phyloP scores from a whole-genome alignment of 2,329 filamentous ascomycete genomes.

The Teratosphaeria gauchensis region DNA sequence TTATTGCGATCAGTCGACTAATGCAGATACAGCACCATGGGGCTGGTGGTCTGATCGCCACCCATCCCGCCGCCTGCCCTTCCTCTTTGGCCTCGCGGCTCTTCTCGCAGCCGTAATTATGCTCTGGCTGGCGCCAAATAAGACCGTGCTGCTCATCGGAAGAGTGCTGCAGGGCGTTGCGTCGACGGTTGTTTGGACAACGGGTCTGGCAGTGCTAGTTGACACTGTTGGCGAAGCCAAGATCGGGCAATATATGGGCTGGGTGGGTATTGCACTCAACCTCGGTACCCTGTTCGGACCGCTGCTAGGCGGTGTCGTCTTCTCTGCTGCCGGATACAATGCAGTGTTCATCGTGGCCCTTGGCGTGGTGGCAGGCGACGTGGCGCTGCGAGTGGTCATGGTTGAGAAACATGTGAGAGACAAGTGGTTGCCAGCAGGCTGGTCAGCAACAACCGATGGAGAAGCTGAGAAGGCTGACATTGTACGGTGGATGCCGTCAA shows the following conservation, averaged over 20 bases:
- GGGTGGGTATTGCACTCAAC: constrained; percentile 53
- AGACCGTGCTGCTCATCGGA: constrained; percentile 51
- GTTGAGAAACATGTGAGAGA: constrained; percentile 5
- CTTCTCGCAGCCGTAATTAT: constrained; percentile 53
- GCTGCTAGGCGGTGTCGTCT: constrained; percentile 57
- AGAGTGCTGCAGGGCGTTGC: constrained; percentile 57
- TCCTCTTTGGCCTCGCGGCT: constrained; percentile 52
- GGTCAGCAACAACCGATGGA: too few species aligned
- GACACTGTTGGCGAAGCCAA: constrained; percentile 54
- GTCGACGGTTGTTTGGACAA: constrained; percentile 61
- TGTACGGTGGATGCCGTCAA: too few species aligned
- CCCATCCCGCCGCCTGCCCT: constrained; percentile 49
- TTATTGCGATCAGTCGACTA: background rate
- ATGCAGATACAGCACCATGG: constrained; percentile 21
- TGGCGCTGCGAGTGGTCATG: constrained; percentile 13
- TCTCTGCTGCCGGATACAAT: constrained; percentile 36
- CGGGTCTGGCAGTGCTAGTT: constrained; percentile 59
- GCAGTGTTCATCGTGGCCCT: constrained; percentile 13
- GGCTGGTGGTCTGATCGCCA: constrained; percentile 52
- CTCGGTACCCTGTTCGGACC: constrained; percentile 54
- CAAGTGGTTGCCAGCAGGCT: too few species aligned
- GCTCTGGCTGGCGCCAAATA: constrained; percentile 52
- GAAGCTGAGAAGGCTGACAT: background rate
- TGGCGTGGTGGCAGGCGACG: constrained; percentile 10
- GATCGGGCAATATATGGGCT: constrained; percentile 58